Evolutionary conservation across 2,329 filamentous ascomycete genomes (phyloP).

Genomic region (Neofusicoccum parvum): DNA sequence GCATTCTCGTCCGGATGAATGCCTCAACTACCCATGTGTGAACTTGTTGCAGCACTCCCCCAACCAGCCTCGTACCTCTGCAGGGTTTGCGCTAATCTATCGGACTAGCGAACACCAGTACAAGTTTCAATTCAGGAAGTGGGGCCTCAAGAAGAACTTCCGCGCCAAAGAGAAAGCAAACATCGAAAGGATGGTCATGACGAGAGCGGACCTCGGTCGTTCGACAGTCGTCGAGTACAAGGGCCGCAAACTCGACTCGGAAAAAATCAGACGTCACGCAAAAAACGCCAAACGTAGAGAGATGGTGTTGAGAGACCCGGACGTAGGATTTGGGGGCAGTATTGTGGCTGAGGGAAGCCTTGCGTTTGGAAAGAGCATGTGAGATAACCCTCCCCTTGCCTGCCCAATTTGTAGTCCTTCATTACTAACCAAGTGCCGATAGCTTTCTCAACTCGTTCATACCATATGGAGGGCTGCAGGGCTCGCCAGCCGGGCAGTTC

Average conservation of each 20-base stretch:
- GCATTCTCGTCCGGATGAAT: too few species aligned
- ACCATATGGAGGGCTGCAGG: background rate
- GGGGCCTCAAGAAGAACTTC: conserved; percentile 34
- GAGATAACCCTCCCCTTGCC: background rate
- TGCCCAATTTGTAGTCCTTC: too few species aligned
- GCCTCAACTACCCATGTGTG: too few species aligned
- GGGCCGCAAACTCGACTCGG: conserved; percentile 30
- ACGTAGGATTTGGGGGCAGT: background rate
- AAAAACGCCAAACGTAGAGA: conserved; percentile 24
- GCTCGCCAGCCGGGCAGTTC: background rate
- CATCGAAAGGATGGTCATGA: conserved; percentile 25
- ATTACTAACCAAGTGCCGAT: background rate
- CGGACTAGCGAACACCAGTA: background rate
- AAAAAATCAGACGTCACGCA: conserved; percentile 31
- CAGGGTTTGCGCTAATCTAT: too few species aligned
- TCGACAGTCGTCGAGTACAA: conserved; percentile 26
- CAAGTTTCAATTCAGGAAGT: conserved; percentile 28
- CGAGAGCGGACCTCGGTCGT: conserved; percentile 27
- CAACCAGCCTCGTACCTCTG: too few species aligned
- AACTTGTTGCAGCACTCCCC: too few species aligned
- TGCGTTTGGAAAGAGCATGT: background rate
- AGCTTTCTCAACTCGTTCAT: background rate
- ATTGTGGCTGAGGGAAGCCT: too few species aligned
- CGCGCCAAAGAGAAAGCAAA: conserved; percentile 27
- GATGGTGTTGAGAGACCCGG: background rate